A percentile compares a stretch with the other conserved stretches of the same genome.
Evolutionary conservation across 2,329 filamentous ascomycete genomes (phyloP).

Genomic region (Aureobasidium sp.): DNA sequence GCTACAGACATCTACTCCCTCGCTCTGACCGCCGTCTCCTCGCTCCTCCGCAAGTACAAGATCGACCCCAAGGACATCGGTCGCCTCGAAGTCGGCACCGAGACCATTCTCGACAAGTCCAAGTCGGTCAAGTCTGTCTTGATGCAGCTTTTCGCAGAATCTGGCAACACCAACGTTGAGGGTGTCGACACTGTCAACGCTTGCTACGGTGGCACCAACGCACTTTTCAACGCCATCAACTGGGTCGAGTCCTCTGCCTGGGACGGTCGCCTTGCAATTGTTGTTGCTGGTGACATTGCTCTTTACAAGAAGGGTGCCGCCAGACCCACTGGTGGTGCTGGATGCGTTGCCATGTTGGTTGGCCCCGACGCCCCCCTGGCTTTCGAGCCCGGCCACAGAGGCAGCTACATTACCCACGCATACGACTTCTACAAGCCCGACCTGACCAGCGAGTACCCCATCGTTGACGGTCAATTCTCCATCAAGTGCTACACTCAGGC

Average conservation of each 20-base stretch:
- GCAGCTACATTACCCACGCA: slow-evolving; percentile 42
- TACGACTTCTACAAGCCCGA: slow-evolving; percentile 50
- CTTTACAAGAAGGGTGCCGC: slow-evolving; percentile 47
- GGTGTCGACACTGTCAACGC: slow-evolving; percentile 46
- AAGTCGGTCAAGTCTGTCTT: slow-evolving; percentile 47
- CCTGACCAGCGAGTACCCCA: slow-evolving; percentile 44
- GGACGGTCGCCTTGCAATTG: slow-evolving; percentile 44
- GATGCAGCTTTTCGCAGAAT: slow-evolving; percentile 43
- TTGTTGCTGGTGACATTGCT: slow-evolving; percentile 45
- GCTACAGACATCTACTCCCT: slow-evolving; percentile 44
- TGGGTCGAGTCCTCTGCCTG: slow-evolving; percentile 46
- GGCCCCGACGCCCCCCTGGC: slow-evolving; percentile 42
- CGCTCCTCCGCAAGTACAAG: slow-evolving; percentile 44
- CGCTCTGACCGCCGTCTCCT: slow-evolving; percentile 42
- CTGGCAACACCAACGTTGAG: slow-evolving; percentile 46
- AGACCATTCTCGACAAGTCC: slow-evolving; percentile 47
- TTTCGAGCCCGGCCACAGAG: slow-evolving; percentile 41
- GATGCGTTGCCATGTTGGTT: slow-evolving; percentile 46
- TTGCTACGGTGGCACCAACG: slow-evolving; percentile 47
- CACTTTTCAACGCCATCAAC: slow-evolving; percentile 45
- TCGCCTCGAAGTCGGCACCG: slow-evolving; percentile 45
- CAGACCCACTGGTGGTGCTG: slow-evolving; percentile 44
- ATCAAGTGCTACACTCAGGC: slow-evolving; percentile 46
- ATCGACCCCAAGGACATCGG: slow-evolving; percentile 43
- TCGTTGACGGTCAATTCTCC: slow-evolving; percentile 46